Conservation (phyloP, 805 yeast genomes). For the Spathaspora boniae region DNA sequence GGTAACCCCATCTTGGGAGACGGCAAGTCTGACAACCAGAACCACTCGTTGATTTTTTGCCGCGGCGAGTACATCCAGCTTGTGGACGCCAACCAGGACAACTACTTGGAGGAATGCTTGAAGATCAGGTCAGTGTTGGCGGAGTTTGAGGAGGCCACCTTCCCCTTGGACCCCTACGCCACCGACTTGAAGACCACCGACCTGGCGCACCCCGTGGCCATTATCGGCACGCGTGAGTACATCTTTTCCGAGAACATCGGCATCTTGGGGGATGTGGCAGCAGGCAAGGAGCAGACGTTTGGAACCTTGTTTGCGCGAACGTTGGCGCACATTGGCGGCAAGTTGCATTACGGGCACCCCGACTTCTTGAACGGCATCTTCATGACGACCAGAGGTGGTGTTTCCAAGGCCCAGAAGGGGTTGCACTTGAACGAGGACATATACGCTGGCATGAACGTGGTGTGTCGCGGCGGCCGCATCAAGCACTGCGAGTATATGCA, state of each 20-base stretch:
- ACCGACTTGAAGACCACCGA: conserved; percentile 15
- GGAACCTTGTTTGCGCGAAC: conserved; percentile 85
- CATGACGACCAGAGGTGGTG: conserved; percentile 87
- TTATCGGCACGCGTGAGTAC: conserved; percentile 84
- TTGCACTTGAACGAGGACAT: conserved; percentile 84
- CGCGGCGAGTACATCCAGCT: conserved; percentile 84
- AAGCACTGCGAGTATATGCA: conserved; percentile 85
- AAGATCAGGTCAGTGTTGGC: conserved; percentile 79
- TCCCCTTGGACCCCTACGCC: conserved; percentile 29
- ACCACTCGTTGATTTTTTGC: conserved; percentile 73
- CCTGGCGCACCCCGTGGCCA: conserved; percentile 60
- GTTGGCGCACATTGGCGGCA: conserved; percentile 80
- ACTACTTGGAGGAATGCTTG: conserved; percentile 80
- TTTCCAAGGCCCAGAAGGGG: conserved; percentile 84
- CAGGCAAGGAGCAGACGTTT: conserved; percentile 86
- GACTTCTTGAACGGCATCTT: conserved; percentile 73
- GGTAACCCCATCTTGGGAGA: conserved; percentile 87
- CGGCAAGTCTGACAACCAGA: conserved; percentile 86
- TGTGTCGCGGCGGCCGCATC: conserved; percentile 82
- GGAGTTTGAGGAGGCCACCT: conserved; percentile 74
- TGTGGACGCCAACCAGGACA: conserved; percentile 85
- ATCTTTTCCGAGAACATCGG: conserved; percentile 86
- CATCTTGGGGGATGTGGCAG: conserved; percentile 84
- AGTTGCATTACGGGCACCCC: conserved; percentile 85
- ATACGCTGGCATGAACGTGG: conserved; percentile 83